Evolutionary conservation across 2,329 filamentous ascomycete species (phyloP).

Genomic region (Albophoma yamanashiensis): DNA sequence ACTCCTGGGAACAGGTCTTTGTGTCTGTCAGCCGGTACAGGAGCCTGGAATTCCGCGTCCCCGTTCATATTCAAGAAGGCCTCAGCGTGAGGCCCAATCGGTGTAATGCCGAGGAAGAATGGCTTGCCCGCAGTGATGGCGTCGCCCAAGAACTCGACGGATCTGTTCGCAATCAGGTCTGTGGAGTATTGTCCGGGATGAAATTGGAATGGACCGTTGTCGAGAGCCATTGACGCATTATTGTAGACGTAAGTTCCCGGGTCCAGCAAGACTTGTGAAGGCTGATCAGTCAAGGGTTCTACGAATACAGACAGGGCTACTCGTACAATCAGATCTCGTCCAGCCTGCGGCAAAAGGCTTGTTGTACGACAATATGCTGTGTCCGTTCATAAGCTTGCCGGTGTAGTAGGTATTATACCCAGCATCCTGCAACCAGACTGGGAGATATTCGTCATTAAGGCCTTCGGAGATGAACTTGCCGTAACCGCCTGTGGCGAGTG

Average conservation of each 20-base stretch:
- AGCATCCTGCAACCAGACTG: conserved; percentile 57
- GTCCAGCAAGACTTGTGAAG: conserved; percentile 20
- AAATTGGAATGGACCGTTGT: conserved; percentile 13
- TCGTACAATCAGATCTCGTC: conserved; percentile 31
- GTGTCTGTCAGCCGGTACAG: conserved; percentile 50
- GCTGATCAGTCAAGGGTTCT: not conserved
- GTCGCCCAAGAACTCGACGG: conserved; percentile 49
- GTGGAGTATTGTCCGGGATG: conserved; percentile 26
- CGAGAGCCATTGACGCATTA: conserved; percentile 29
- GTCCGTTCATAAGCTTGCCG: conserved; percentile 62
- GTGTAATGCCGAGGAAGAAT: conserved; percentile 58
- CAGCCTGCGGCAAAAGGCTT: conserved; percentile 46
- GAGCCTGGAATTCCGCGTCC: conserved; percentile 27
- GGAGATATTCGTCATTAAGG: conserved; percentile 56
- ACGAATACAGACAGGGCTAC: not conserved
- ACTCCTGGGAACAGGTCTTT: conserved; percentile 48
- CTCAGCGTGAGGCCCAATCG: conserved; percentile 56
- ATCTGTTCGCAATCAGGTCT: conserved; percentile 50
- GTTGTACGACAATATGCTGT: conserved; percentile 51
- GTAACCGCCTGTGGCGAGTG: conserved; percentile 29
- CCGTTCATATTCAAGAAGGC: conserved; percentile 1
- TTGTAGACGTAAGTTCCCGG: conserved; percentile 30
- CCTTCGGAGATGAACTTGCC: conserved; percentile 56
- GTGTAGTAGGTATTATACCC: conserved; percentile 65
- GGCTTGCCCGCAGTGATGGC: conserved; percentile 43